These are phyloP conservation scores for Asterophora lycoperdoides DNA, from an alignment of 768 basidiomycete genomes.

Conservation along the genomic window DNA sequence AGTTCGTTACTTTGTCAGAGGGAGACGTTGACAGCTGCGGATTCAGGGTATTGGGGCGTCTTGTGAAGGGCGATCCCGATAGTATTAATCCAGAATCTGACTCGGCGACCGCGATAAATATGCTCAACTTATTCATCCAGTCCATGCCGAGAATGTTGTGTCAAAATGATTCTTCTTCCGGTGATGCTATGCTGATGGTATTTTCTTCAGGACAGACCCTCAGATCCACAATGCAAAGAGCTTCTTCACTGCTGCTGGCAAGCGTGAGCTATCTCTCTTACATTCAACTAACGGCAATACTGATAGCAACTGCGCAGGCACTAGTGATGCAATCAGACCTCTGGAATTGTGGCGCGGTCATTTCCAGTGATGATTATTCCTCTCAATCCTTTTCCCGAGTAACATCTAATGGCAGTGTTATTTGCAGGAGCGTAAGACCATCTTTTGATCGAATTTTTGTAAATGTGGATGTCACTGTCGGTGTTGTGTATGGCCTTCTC, in stretches of 20 bases:
- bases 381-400: too few species aligned
- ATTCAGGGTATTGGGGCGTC: conserved; percentile 11
- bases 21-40: background rate
- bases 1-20: background rate
- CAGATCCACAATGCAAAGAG: conserved; percentile 22
- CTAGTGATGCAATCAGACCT: conserved; percentile 19
- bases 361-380: conserved; percentile 31
- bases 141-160: conserved; percentile 26
- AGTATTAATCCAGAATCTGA: conserved; percentile 17
- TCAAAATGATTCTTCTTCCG: background rate
- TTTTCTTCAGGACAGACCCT: conserved; percentile 15
- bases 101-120: conserved; percentile 23
- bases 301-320: conserved; percentile 7
- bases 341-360: conserved; percentile 39
- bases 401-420: too few species aligned
- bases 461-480: conserved; percentile 40
- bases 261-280: conserved; percentile 9
- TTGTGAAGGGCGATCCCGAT: conserved; percentile 12
- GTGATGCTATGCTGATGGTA: background rate
- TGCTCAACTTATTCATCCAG: conserved; percentile 33
- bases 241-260: conserved; percentile 21
- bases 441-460: conserved; percentile 31
- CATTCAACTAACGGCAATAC: background rate
- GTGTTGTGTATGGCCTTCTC: conserved; percentile 31
- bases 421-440: conserved; percentile 38